Evolutionary conservation across 768 basidiomycete genomes (phyloP).

Genomic region (Mycena galericulata): DNA sequence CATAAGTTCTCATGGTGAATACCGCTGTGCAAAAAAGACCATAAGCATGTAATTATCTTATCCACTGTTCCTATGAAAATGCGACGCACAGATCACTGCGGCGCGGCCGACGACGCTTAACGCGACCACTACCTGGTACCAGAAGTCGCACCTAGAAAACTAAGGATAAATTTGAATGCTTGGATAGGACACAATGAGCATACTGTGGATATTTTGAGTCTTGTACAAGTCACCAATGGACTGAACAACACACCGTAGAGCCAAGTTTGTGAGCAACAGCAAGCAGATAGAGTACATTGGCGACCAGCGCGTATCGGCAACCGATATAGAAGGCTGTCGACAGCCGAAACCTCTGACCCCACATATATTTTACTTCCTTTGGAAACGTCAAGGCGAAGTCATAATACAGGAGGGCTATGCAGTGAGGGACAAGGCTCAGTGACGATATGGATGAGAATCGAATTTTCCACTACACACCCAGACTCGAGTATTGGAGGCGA

Average conservation of each 20-base stretch:
- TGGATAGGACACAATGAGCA: background rate
- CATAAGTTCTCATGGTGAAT: constrained; percentile 39
- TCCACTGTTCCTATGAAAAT: too few relatives aligned
- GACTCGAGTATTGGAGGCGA: constrained; percentile 39
- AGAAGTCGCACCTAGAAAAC: constrained; percentile 19
- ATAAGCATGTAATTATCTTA: too few relatives aligned
- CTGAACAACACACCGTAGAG: constrained; percentile 36
- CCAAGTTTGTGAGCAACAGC: constrained; percentile 39
- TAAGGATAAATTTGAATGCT: background rate
- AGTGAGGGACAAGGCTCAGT: too few relatives aligned
- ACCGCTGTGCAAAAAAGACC: too few relatives aligned
- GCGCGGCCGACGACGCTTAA: constrained; percentile 22
- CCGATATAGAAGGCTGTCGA: constrained; percentile 47
- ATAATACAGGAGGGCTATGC: constrained; percentile 47
- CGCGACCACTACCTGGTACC: constrained; percentile 23
- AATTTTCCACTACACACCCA: too few relatives aligned
- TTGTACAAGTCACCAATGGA: too few relatives aligned
- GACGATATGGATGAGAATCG: too few relatives aligned
- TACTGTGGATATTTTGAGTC: background rate
- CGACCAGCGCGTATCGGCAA: constrained; percentile 50
- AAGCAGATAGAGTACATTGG: constrained; percentile 48
- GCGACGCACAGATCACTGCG: constrained; percentile 16
- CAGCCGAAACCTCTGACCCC: constrained; percentile 41
- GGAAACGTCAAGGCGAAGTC: constrained; percentile 49
- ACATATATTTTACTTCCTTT: constrained; percentile 47